These are phyloP conservation scores for Paramecium pentaurelia DNA, from an alignment of 73 alveolate genomes.

Conservation along the genomic window DNA sequence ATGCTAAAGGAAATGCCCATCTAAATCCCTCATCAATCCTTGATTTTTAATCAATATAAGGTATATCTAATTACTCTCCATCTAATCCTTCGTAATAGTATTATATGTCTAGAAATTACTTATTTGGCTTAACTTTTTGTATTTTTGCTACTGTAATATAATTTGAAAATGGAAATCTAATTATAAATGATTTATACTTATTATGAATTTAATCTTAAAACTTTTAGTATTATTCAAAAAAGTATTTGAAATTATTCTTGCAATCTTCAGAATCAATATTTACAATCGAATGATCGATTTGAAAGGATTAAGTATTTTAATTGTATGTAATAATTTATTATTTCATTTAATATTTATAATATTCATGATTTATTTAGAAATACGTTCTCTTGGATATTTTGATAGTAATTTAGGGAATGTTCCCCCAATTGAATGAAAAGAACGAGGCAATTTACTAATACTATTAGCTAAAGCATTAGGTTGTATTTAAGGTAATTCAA, in stretches of 20 bases:
- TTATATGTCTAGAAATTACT: neutral
- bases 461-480: neutral
- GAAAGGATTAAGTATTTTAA: neutral
- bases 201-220: neutral
- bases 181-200: neutral
- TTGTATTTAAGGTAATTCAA: neutral
- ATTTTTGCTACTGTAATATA: neutral
- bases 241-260: neutral
- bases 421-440: neutral
- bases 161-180: neutral
- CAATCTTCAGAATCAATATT: neutral
- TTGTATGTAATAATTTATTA: neutral
- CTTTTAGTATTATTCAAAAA: neutral
- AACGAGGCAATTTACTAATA: neutral
- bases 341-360: neutral
- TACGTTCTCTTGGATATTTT: conserved; percentile 14
- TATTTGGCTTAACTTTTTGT: neutral
- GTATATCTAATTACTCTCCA: neutral
- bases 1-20: neutral
- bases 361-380: neutral
- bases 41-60: neutral
- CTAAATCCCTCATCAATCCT: neutral
- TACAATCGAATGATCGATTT: neutral
- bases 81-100: neutral
- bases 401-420: conserved; percentile 23